Conservation (phyloP, 768 basidiomycete genomes). For the Tylopilus vinaceipallidus region DNA sequence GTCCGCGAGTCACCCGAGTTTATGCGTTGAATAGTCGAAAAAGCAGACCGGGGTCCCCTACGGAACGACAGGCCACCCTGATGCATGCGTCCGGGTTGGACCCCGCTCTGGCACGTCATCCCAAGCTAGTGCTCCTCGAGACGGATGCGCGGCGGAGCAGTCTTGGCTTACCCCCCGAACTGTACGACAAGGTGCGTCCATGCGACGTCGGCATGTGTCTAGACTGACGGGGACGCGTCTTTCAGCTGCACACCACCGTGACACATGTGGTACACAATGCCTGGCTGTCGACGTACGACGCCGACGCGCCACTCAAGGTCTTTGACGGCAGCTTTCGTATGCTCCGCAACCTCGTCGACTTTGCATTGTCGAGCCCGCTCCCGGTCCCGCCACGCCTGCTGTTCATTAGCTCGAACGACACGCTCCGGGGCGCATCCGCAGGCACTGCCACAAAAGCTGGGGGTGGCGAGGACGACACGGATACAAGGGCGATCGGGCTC, state of each 20-base stretch:
- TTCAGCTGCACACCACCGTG: constrained; percentile 22
- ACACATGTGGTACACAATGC: constrained; percentile 41
- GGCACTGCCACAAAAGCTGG: not conserved
- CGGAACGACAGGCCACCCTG: constrained; percentile 26
- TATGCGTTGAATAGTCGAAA: constrained; percentile 31
- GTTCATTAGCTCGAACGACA: constrained; percentile 32
- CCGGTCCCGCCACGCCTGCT: constrained; percentile 28
- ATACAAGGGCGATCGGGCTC: too few species aligned
- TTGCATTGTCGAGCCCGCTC: constrained; percentile 34
- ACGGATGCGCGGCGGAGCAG: constrained; percentile 19
- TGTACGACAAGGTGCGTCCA: constrained; percentile 26
- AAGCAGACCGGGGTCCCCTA: constrained; percentile 13
- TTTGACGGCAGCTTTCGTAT: constrained; percentile 8
- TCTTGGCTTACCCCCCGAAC: constrained; percentile 28
- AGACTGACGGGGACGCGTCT: constrained; percentile 4
- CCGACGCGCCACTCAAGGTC: constrained; percentile 3
- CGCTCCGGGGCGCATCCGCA: not conserved
- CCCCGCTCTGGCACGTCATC: constrained; percentile 21
- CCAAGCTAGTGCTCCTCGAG: constrained; percentile 35
- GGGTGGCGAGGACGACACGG: too few species aligned
- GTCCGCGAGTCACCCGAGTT: constrained; percentile 17
- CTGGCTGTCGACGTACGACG: constrained; percentile 10
- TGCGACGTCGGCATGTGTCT: not conserved
- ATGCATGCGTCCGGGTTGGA: constrained; percentile 34
- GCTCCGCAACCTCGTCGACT: constrained; percentile 35